These are phyloP conservation scores for Russula griseocarnosa DNA, from an alignment of 768 basidiomycete genomes.

Conservation along the genomic window DNA sequence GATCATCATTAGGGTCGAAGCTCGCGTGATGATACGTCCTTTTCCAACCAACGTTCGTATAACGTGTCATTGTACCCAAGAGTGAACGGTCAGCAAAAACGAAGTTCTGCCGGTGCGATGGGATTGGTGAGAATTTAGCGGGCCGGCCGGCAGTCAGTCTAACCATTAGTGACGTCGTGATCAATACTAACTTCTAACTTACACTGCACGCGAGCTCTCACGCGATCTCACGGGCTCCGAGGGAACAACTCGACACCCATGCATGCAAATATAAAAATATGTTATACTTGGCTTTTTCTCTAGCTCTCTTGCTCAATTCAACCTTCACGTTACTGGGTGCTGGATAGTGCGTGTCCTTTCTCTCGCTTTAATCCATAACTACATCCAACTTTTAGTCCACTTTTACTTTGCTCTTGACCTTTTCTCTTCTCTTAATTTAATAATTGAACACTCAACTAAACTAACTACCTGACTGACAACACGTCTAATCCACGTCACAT, in stretches of 20 bases:
- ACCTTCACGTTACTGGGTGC: background rate
- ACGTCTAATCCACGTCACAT: background rate
- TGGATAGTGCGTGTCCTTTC: background rate
- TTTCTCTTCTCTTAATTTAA: background rate
- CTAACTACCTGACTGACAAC: background rate
- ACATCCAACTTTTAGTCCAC: background rate
- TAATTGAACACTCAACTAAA: background rate
- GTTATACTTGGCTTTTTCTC: background rate
- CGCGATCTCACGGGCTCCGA: too few species aligned
- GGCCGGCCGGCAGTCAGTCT: too few species aligned
- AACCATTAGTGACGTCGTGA: too few species aligned
- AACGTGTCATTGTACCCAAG: slow-evolving; percentile 56
- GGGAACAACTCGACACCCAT: too few species aligned
- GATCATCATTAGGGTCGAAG: slow-evolving; percentile 36
- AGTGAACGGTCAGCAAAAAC: too few species aligned
- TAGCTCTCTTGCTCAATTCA: background rate
- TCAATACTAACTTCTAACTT: too few species aligned
- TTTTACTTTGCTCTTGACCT: background rate
- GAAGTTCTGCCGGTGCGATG: too few species aligned
- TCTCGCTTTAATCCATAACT: background rate
- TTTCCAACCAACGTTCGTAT: slow-evolving; percentile 72
- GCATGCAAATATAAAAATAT: background rate
- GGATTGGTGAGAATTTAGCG: too few species aligned
- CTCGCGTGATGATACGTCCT: slow-evolving; percentile 66
- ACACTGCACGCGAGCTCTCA: too few species aligned